Evolutionary conservation across 2,329 filamentous ascomycete genomes (phyloP).

Genomic region (Cladorrhinum sp.): DNA sequence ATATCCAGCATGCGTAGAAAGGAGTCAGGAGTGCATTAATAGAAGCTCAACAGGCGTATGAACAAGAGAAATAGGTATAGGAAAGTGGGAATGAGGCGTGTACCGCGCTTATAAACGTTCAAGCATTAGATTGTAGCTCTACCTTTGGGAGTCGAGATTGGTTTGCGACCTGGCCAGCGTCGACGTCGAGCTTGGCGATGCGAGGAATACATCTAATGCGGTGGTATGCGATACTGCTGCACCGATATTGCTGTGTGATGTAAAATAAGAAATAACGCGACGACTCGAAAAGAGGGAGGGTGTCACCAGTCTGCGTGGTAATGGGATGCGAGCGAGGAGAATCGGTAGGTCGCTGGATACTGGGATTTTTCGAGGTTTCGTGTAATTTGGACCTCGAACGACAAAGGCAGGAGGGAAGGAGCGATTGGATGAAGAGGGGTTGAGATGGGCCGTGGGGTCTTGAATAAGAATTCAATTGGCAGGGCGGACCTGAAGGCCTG

Average conservation of each 20-base stretch:
- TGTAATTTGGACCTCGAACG: background rate
- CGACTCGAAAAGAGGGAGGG: background rate
- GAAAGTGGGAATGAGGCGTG: no score
- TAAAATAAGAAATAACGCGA: background rate
- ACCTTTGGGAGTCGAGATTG: background rate
- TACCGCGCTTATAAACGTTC: no score
- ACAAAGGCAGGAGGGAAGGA: background rate
- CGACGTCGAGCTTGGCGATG: background rate
- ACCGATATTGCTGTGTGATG: background rate
- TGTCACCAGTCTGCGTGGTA: background rate
- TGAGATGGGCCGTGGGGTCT: background rate
- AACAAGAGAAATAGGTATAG: no score
- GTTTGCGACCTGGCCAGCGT: background rate
- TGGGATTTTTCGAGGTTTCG: background rate
- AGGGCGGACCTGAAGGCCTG: no score
- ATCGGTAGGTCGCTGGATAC: background rate
- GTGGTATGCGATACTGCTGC: background rate
- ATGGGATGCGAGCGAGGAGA: background rate
- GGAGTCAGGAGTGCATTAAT: no score
- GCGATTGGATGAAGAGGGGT: background rate
- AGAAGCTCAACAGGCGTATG: no score
- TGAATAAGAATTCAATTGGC: background rate
- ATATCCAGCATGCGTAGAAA: no score
- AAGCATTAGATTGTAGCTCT: no score
- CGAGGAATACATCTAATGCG: background rate